Evolutionary conservation across 2,329 filamentous ascomycete genomes (phyloP), one percentile per base, ranked within the genome.

Genomic region (Pyrenophora seminiperda): DNA sequence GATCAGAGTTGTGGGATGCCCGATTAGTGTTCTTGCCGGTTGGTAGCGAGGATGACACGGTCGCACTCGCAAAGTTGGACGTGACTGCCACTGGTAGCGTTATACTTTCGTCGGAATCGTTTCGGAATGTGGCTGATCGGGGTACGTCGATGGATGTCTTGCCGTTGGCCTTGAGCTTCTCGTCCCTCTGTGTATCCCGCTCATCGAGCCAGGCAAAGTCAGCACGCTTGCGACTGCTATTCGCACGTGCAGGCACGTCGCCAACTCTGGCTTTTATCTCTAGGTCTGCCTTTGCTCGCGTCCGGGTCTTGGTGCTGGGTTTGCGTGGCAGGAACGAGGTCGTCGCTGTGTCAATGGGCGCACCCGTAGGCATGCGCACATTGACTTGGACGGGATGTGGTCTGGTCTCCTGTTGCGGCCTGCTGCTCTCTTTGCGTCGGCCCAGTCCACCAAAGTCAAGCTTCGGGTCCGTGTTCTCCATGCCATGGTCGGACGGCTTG

Each of bases 71-170:
- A 30, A 76, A 73, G 4, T 73, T 76, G 10, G 75, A 76, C 3
- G 71, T 68, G 37, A 72, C 73, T 9, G 75, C 76, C 27, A 74
- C 64, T 5, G 76, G 75, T 13, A 76, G 76, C 4, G 71, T 71
- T n/a, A 71, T 64, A 49, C 67, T 72, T 45, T 68, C 63, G 38
- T 73, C 66, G n/a, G 64, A 57, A n/a, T 67, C 63, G 42, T 45
- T 50, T 19, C 54, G 60, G n/a, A 54, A 43, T 2, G 56, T 50
- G 11, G 55, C 53, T 7, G 65, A 49, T 30, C 59, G 49, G 5
- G 62, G 53, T 15, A 58, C 43, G 22, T 68, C 67, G 14, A 51
- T 53, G 22, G 55, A 50, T 9, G 59, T 54, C 39, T 67, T 70
- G 45, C 55, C 47, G 19, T 50, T 54, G 32, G 56, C 60, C 39